Conservation (phyloP, 106 monocot genomes). For the Dactylorhiza incarnata region DNA sequence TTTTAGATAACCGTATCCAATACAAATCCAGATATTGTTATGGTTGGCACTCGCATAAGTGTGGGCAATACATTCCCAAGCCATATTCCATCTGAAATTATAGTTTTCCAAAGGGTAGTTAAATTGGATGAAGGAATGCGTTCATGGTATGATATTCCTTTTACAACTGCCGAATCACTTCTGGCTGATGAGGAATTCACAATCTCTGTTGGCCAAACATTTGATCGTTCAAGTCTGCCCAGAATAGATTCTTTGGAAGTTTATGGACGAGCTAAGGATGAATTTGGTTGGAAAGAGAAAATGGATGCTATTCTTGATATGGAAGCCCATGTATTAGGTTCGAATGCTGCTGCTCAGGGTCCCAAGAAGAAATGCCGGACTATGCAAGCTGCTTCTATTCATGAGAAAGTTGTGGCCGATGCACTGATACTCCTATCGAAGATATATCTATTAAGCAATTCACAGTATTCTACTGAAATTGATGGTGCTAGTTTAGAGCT, state of each 20-base stretch:
- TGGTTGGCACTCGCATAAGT: constrained; percentile 89
- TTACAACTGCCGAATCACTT: constrained; percentile 83
- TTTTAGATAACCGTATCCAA: constrained; percentile 75
- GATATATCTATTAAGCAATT: constrained; percentile 47
- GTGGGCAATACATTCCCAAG: constrained; percentile 89
- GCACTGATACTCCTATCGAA: constrained; percentile 67
- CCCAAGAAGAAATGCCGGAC: constrained; percentile 38
- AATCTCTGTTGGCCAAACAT: constrained; percentile 60
- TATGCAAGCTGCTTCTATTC: constrained; percentile 61
- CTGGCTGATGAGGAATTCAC: constrained; percentile 94
- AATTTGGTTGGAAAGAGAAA: constrained; percentile 99
- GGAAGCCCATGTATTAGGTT: constrained; percentile 59
- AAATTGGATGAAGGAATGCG: constrained; percentile 96
- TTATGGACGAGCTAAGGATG: constrained; percentile 94
- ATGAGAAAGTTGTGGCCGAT: constrained; percentile 88
- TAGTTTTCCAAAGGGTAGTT: constrained; percentile 75
- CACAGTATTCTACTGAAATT: constrained; percentile 22
- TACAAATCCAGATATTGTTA: constrained; percentile 84
- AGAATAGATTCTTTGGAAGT: constrained; percentile 90
- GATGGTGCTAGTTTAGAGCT: constrained; percentile 53
- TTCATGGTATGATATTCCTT: constrained; percentile 98
- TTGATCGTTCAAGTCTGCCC: constrained; percentile 62
- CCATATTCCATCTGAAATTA: constrained; percentile 80
- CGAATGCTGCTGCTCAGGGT: constrained; percentile 25
- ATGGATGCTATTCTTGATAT: constrained; percentile 90